Evolutionary conservation across 257 asterid species (phyloP).

Genomic region (Gynochthodes officinalis): DNA sequence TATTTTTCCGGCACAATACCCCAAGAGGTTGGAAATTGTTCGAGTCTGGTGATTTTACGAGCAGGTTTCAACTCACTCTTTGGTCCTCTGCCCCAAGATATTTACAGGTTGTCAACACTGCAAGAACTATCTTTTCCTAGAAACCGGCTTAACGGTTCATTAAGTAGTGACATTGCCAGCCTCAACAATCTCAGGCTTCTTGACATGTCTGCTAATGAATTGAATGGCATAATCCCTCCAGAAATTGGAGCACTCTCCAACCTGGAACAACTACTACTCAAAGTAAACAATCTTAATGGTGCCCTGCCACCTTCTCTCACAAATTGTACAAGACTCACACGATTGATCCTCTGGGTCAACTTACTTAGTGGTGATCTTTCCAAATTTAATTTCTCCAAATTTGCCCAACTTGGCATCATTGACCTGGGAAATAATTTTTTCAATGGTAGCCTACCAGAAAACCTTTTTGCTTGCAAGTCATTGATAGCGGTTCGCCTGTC

Average conservation of each 20-base stretch:
- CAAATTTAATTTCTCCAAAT: conserved; percentile 64
- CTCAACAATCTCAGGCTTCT: conserved; percentile 59
- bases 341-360: conserved; percentile 71
- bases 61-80: conserved; percentile 65
- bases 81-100: conserved; percentile 57
- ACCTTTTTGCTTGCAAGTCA: conserved; percentile 71
- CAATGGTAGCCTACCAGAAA: conserved; percentile 55
- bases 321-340: conserved; percentile 57
- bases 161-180: conserved; percentile 43
- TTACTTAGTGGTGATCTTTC: conserved; percentile 69
- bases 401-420: conserved; percentile 46
- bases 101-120: conserved; percentile 42
- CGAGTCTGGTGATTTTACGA: conserved; percentile 45
- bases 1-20: conserved; percentile 54
- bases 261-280: conserved; percentile 68
- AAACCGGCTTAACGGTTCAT: too few relatives aligned
- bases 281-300: conserved; percentile 62
- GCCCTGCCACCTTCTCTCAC: conserved; percentile 67
- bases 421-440: conserved; percentile 83
- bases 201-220: conserved; percentile 48
- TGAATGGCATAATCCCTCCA: conserved; percentile 64
- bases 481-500: conserved; percentile 78
- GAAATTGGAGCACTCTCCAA: conserved; percentile 58
- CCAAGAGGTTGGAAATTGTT: conserved; percentile 55
- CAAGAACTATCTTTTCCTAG: conserved; percentile 65